phyloP scores from a whole-genome alignment of 345 rosid species.

The Reutealis trisperma region DNA sequence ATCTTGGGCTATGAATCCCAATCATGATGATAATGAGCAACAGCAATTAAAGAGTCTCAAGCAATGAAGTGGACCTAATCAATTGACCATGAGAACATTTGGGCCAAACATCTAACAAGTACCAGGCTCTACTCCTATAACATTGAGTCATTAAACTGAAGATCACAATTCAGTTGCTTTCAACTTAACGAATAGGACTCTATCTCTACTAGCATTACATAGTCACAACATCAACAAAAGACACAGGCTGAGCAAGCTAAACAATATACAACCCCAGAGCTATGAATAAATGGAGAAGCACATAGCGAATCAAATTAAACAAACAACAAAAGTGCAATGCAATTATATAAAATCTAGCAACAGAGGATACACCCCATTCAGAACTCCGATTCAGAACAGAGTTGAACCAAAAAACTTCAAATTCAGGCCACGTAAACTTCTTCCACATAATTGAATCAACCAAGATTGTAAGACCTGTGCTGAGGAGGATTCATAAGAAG shows the following conservation, averaged over 20 bases:
- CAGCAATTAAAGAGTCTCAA: background rate
- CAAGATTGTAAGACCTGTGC: conserved; percentile 69
- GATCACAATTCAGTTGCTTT: no score
- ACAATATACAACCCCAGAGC: background rate
- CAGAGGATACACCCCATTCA: conserved; percentile 98
- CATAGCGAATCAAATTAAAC: background rate
- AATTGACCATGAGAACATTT: background rate
- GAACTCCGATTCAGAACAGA: conserved; percentile 93
- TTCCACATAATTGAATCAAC: conserved; percentile 97
- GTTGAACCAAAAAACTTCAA: conserved; percentile 97
- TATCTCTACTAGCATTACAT: no score
- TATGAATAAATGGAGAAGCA: background rate
- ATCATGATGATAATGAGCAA: background rate
- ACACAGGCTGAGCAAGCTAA: background rate
- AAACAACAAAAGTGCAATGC: background rate
- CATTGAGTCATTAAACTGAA: background rate
- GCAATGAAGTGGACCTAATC: background rate
- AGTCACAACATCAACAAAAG: background rate
- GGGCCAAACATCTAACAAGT: background rate
- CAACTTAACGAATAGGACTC: no score
- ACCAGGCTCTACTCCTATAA: background rate
- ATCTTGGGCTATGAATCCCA: background rate
- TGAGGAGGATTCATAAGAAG: conserved; percentile 31
- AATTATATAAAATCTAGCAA: background rate
- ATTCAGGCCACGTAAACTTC: conserved; percentile 84